Conservation (phyloP, 768 basidiomycete species). For the Leccinum aurantiacum region DNA sequence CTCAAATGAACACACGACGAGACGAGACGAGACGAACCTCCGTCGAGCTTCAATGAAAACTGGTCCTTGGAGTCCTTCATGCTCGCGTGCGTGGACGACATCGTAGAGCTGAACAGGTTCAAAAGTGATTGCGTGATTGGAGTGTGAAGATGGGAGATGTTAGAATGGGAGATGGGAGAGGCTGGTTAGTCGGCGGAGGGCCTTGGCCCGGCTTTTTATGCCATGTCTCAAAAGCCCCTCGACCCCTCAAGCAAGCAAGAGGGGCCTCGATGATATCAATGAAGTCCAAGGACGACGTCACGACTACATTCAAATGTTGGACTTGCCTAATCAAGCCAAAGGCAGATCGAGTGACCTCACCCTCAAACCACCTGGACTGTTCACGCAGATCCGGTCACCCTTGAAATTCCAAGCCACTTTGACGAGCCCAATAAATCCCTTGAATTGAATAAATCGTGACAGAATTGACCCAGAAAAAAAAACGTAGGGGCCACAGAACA, state of each 20-base stretch:
- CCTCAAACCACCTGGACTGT: neutral
- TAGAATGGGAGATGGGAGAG: neutral
- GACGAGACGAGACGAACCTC: constrained; percentile 24
- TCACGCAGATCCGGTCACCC: neutral
- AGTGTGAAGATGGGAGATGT: neutral
- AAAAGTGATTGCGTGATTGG: constrained; percentile 7
- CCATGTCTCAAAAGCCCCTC: constrained; percentile 14
- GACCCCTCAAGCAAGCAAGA: neutral
- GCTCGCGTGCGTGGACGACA: constrained; percentile 1
- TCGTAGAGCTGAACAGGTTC: constrained; percentile 2
- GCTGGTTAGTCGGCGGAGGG: neutral
- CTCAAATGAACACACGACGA: neutral
- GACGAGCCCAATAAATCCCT: neutral
- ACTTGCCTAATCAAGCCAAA: constrained; percentile 7
- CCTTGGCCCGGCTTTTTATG: constrained; percentile 9
- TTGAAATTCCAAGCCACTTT: constrained; percentile 4
- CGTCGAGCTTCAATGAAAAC: constrained; percentile 24
- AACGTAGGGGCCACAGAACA: neutral
- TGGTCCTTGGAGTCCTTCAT: neutral
- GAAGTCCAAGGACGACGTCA: constrained; percentile 4
- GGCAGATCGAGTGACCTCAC: constrained; percentile 20
- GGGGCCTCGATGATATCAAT: neutral
- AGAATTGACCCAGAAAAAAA: neutral
- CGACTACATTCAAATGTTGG: constrained; percentile 1
- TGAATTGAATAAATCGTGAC: neutral